These are phyloP conservation scores for Penicillium sp. DNA, from an alignment of 2,329 filamentous ascomycete species.

Conservation along the genomic window DNA sequence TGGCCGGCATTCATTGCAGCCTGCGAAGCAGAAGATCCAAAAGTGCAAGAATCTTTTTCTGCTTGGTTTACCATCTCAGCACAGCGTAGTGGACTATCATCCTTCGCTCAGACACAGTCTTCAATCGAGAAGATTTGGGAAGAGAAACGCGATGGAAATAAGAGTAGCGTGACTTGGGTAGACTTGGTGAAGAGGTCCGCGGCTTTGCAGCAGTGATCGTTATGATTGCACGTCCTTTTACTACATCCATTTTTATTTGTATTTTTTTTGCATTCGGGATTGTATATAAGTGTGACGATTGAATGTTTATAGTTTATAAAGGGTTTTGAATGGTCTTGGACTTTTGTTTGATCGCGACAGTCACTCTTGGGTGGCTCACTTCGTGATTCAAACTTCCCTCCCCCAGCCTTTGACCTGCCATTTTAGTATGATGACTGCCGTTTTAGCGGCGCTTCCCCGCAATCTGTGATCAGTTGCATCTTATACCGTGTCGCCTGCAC, in stretches of 20 bases:
- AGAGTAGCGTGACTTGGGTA: conserved; percentile 21
- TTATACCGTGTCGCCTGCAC: not conserved
- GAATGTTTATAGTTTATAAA: too few relatives aligned
- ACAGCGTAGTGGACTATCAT: conserved; percentile 36
- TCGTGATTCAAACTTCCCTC: too few relatives aligned
- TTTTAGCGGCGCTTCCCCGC: not conserved
- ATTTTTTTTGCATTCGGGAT: not conserved
- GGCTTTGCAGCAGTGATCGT: conserved; percentile 4
- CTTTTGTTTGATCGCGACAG: too few relatives aligned
- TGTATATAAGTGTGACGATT: too few relatives aligned
- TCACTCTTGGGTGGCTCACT: too few relatives aligned
- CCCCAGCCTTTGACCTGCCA: too few relatives aligned
- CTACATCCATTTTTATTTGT: too few relatives aligned
- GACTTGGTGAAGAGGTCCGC: conserved; percentile 20
- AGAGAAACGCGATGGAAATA: conserved; percentile 22
- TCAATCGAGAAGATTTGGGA: conserved; percentile 37
- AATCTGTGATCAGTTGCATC: not conserved
- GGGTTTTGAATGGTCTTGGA: too few relatives aligned
- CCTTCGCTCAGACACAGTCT: conserved; percentile 32
- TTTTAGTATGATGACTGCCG: not conserved
- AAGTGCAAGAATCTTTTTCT: conserved; percentile 41
- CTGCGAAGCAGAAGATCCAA: conserved; percentile 45
- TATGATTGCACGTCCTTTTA: not conserved
- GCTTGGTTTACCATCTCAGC: conserved; percentile 38
- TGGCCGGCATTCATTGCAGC: conserved; percentile 53